Percentiles rank a stretch among this genome's conserved stretches.
phyloP scores from a whole-genome alignment of 108 stramenopile species.

The Pseudonitzschia pungens region DNA sequence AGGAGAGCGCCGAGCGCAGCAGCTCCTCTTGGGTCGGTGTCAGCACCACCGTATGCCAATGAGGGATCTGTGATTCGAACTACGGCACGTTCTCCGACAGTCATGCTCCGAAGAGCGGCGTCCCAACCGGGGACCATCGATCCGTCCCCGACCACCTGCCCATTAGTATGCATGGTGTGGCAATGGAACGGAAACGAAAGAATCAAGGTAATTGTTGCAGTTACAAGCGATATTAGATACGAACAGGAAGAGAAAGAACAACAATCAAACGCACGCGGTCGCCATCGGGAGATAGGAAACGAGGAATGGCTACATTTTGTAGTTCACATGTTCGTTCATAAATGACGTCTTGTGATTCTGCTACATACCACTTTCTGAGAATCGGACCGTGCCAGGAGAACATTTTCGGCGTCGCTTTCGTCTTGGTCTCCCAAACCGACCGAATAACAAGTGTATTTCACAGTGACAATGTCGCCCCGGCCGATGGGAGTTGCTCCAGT shows the following conservation, averaged over 20 bases:
- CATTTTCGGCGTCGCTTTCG: slow-evolving; percentile 1
- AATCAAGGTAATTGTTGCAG: too few relatives aligned
- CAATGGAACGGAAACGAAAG: too few relatives aligned
- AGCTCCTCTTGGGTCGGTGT: slow-evolving; percentile 19
- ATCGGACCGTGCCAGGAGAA: slow-evolving; percentile 38
- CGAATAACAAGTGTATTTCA: slow-evolving; percentile 50
- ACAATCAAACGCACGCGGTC: too few relatives aligned
- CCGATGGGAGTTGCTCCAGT: slow-evolving; percentile 12
- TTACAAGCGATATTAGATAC: too few relatives aligned
- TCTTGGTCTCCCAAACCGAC: not conserved
- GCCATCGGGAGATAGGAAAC: too few relatives aligned
- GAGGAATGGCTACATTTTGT: too few relatives aligned
- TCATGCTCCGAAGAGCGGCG: slow-evolving; percentile 64
- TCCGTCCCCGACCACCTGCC: slow-evolving; percentile 58
- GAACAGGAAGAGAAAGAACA: too few relatives aligned
- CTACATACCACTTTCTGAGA: slow-evolving; percentile 40
- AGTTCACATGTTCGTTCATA: too few relatives aligned
- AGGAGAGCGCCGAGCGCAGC: not conserved
- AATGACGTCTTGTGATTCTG: not conserved
- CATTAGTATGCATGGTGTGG: not conserved
- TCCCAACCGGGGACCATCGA: slow-evolving; percentile 85
- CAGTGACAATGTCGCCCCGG: slow-evolving; percentile 52
- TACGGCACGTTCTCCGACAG: slow-evolving; percentile 65
- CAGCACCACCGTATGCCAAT: slow-evolving; percentile 72
- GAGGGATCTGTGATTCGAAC: slow-evolving; percentile 64